phyloP scores from a whole-genome alignment of 2,329 filamentous ascomycete genomes.

The Sporothrix inflata region DNA sequence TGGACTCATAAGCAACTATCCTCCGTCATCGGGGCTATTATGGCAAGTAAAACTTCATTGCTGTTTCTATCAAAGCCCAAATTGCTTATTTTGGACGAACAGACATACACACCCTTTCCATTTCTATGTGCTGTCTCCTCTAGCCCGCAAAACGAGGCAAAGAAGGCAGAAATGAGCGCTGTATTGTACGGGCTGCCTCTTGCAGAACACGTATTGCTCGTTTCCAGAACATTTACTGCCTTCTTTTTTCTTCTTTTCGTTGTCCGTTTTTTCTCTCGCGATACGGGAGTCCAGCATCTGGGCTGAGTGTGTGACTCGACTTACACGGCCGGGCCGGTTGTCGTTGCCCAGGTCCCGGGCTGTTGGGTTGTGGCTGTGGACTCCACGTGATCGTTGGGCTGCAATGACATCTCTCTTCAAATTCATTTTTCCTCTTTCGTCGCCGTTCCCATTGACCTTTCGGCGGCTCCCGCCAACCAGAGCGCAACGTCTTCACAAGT shows the following conservation, averaged over 20 bases:
- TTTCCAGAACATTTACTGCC: neutral
- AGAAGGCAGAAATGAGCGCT: neutral
- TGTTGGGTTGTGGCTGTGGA: slow-evolving; percentile 24
- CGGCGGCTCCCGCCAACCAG: slow-evolving; percentile 21
- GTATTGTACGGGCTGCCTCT: neutral
- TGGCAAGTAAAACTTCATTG: too few species aligned
- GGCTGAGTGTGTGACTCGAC: neutral
- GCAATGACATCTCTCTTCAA: neutral
- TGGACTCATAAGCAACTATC: neutral
- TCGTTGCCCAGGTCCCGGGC: neutral
- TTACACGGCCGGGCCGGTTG: neutral
- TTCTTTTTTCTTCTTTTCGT: neutral
- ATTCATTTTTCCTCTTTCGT: neutral
- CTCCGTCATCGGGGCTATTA: neutral
- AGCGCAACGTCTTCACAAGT: neutral
- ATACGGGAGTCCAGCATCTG: neutral
- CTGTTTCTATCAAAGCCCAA: neutral
- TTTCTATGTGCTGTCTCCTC: neutral
- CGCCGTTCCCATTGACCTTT: neutral
- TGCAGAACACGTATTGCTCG: neutral
- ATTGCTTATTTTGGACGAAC: neutral
- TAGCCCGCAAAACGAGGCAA: neutral
- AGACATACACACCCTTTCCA: neutral
- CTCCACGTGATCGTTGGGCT: slow-evolving; percentile 26
- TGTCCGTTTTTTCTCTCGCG: neutral